Conservation (phyloP, 108 stramenopile species). For the Conticribra weissflogii region DNA sequence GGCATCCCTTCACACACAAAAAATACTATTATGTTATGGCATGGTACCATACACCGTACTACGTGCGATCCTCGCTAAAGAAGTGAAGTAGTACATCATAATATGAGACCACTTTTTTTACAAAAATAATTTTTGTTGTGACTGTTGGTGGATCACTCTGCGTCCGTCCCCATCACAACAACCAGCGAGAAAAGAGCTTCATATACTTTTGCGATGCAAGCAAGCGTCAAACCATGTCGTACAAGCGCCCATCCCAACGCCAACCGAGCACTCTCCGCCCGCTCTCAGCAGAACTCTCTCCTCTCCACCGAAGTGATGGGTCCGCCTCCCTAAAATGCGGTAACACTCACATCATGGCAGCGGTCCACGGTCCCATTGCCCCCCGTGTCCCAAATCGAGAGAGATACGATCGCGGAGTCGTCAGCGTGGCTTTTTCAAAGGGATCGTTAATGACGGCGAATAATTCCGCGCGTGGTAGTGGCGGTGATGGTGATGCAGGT, state of each 20-base stretch:
- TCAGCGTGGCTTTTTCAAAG: constrained; percentile 74
- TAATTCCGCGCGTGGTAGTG: constrained; percentile 12
- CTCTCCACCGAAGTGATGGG: constrained; percentile 83
- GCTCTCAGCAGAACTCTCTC: constrained; percentile 83
- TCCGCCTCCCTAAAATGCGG: constrained; percentile 83
- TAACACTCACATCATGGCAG: constrained; percentile 85
- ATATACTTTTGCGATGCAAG: no score
- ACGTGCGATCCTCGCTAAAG: no score
- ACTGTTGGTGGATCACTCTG: no score
- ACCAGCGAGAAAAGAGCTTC: no score
- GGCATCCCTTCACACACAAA: no score
- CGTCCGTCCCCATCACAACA: no score
- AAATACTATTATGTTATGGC: no score
- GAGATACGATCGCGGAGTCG: constrained; percentile 50
- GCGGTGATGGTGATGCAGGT: constrained; percentile 2
- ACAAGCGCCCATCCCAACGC: constrained; percentile 14
- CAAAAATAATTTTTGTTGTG: no score
- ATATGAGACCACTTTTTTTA: no score
- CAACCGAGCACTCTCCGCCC: constrained; percentile 68
- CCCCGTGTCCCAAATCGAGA: constrained; percentile 69
- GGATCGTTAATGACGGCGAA: constrained; percentile 37
- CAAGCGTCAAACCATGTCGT: constrained; percentile 8
- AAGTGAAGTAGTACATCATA: no score
- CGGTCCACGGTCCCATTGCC: constrained; percentile 87
- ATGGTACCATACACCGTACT: no score